Evolutionary conservation across 768 basidiomycete genomes (phyloP).

Genomic region (Rhizopogon sp.): DNA sequence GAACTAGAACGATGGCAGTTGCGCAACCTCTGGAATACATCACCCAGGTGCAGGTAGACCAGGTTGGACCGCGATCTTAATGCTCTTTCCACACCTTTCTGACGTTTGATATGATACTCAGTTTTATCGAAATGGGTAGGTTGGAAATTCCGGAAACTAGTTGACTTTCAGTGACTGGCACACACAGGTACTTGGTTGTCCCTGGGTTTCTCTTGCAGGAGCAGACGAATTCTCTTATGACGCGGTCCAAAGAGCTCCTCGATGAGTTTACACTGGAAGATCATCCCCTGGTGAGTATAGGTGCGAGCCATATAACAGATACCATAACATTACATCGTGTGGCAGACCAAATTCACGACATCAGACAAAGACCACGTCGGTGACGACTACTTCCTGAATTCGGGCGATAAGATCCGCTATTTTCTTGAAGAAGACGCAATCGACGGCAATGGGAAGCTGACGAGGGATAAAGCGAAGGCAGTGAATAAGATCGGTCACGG

Average conservation of each 20-base stretch:
- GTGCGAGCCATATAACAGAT: not conserved
- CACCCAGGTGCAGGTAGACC: conserved; percentile 50
- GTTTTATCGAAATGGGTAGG: conserved; percentile 60
- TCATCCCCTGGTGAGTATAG: conserved; percentile 68
- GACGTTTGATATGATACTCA: conserved; percentile 15
- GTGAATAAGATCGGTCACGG: conserved; percentile 97
- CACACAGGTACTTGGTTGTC: conserved; percentile 69
- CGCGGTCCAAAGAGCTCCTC: conserved; percentile 69
- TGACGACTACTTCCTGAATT: conserved; percentile 89
- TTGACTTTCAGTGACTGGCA: not conserved
- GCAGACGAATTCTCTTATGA: conserved; percentile 57
- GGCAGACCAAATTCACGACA: conserved; percentile 87
- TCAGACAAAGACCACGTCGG: conserved; percentile 71
- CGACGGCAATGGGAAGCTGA: conserved; percentile 61
- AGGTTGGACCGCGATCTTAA: conserved; percentile 32
- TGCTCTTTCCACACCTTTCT: not conserved
- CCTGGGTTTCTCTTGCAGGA: conserved; percentile 62
- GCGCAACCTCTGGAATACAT: conserved; percentile 37
- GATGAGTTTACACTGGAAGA: conserved; percentile 70
- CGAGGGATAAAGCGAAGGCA: conserved; percentile 63
- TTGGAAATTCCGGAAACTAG: not conserved
- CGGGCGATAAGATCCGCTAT: conserved; percentile 93
- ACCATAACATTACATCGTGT: not conserved
- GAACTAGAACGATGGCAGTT: not conserved
- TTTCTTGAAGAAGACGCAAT: conserved; percentile 92